Evolutionary conservation across 1,284 basidiomycete genomes (phyloP), one percentile per base, ranked within the genome.

Genomic region (Ceratobasidium theobromae): DNA sequence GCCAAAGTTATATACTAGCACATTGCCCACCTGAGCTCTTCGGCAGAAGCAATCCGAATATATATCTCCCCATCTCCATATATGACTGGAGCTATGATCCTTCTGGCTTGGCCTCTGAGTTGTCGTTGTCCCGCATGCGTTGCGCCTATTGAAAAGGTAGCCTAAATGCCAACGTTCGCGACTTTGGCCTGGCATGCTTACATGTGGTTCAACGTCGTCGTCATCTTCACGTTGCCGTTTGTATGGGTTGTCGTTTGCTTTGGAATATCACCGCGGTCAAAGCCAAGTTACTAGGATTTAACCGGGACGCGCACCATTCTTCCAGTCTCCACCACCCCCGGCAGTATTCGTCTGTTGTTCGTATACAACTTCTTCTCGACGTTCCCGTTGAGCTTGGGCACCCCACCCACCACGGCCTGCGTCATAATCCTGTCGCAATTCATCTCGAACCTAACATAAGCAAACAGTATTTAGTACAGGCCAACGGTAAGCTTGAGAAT

Each of bases 371-470:
- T 93, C 91, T 75, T 98, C 93, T 69, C 91, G 83, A 73, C 90
- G 80, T 69, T 91, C 80, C 67, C 82, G 79, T 74, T 93, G 90
- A 11, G 89, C 90, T 72, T 95, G 89, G 18, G 88, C 92, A 67
- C 96, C 97, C 96, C 96, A 99, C 12, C 97, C 97, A 49, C 96
- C 93, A 55, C 93, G 85, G 28, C 93, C 93, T 58, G 94, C 90
- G 75, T 98, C 95, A 75, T 97, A 99, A 77, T 99, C 97, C 75
- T 96, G 90, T 68, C 97, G 79, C 75, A 98, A 97, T 75, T 99
- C 97, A 75, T 99, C 97, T 72, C 95, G 83, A 27, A 89, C 88
- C 78, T 82, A 66, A 21, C n/a, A n/a, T n/a, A 33, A n/a, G 14
- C 45, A 3, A 46, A 21, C 9, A 46, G 43, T n/a, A 16, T 28